Base-by-base conservation (phyloP, 257 asterid genomes). In the Solanum clarkiae region DNA sequence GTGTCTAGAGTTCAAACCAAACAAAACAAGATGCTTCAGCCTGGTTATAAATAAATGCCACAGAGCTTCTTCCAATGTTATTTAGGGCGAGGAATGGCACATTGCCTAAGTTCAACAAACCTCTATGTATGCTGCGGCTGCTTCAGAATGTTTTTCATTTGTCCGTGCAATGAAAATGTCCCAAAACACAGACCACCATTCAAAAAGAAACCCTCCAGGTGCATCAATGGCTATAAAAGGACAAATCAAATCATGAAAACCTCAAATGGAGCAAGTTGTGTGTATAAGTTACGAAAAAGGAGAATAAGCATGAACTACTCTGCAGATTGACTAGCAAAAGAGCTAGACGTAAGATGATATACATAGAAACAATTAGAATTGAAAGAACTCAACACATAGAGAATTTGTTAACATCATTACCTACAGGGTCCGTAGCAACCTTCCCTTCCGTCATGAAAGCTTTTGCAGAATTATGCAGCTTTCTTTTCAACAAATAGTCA, bases 151-250 rank as follows among this genome's bases (percentile, higher is more conserved):
- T 92, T 97, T 97, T 88, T 92, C 99, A 57, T 97, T 97, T 72
- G 98, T 95, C 92, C 99, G 93, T 69, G 99, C 97, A 83, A 97
- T 97, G 91, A 94, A 97, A 84, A 97, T 97, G 89, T 97, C 99
- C 99, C 99, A 97, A 87, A 97, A 95, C 70, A 95, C 99, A 22
- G 99, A 97, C 99, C 99, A 97, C 99, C 99, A 97, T 80, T 97
- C 99, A 55, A 94, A 94, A 42, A 97, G 95, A 92, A 97, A 97
- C 74, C 99, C 99, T 86, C 99, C 99, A 40, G 99, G 99, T 15
- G 99, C 99, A 87, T 97, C 99, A 87, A 97, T 97, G 53, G 99
- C 99, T 97, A 90, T 88, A 90, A 88, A 69, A 62, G 65, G 80
- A 57, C 20, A 80, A 10, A 59, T n/a, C 60, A 24, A 68, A 68